phyloP scores from a whole-genome alignment of 345 rosid genomes.

The Psidium guajava region DNA sequence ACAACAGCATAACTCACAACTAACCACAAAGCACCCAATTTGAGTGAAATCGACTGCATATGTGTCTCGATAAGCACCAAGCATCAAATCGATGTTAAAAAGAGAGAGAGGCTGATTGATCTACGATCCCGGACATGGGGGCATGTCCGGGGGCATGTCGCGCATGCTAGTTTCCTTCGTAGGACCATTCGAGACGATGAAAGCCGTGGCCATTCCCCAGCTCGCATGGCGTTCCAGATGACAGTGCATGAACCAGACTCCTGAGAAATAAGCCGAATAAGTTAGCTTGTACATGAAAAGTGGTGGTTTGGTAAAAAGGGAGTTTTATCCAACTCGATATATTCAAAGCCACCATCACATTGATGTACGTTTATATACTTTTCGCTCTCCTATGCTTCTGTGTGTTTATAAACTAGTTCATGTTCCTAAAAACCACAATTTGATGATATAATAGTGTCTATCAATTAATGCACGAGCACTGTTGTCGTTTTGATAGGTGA shows the following conservation, averaged over 20 bases:
- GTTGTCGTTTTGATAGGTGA: too few species aligned
- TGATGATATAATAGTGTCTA: background rate
- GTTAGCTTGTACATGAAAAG: background rate
- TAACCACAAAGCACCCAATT: background rate
- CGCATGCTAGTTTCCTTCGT: constrained; percentile 4
- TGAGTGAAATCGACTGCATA: background rate
- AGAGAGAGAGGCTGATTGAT: background rate
- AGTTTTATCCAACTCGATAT: background rate
- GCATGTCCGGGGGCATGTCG: background rate
- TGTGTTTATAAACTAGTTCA: background rate
- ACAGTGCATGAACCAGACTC: constrained; percentile 5
- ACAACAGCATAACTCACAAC: background rate
- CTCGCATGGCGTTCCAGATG: background rate
- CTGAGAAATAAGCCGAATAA: background rate
- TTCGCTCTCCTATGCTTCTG: background rate
- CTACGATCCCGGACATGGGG: background rate
- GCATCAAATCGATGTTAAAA: background rate
- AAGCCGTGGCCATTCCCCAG: constrained; percentile 8
- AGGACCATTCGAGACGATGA: constrained; percentile 1
- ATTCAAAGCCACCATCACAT: background rate
- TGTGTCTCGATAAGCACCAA: background rate
- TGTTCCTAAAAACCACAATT: background rate
- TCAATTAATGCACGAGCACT: background rate
- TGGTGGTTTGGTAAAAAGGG: background rate
- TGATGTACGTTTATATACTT: background rate